These are phyloP conservation scores for Arctium minus DNA, from an alignment of 129 eudicot species.

Conservation along the genomic window DNA sequence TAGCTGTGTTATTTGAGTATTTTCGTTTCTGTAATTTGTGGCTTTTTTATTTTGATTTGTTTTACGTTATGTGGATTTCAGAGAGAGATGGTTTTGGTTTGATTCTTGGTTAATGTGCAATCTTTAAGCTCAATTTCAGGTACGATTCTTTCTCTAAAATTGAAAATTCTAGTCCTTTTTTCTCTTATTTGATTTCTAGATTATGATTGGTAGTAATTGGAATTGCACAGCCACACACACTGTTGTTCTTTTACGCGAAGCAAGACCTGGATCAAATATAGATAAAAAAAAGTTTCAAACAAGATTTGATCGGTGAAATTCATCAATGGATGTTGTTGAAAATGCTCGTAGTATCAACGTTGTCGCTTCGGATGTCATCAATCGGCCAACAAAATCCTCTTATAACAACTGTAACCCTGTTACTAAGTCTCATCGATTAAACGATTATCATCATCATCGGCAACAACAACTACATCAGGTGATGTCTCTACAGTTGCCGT, in stretches of 20 bases:
- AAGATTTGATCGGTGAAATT: constrained; percentile 13
- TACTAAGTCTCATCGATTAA: constrained; percentile 13
- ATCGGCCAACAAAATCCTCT: constrained; percentile 18
- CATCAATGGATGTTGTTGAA: constrained; percentile 19
- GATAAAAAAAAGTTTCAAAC: neutral
- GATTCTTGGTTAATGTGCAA: constrained; percentile 27
- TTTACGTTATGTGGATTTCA: neutral
- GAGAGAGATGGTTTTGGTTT: constrained; percentile 18
- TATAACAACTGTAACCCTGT: neutral
- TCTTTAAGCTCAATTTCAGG: constrained; percentile 28
- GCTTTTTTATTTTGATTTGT: constrained; percentile 13
- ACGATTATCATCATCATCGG: constrained; percentile 18
- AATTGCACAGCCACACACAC: constrained; percentile 2
- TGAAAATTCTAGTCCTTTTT: constrained; percentile 9
- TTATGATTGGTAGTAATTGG: constrained; percentile 12
- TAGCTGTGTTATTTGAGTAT: too few relatives aligned
- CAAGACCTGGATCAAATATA: constrained; percentile 15
- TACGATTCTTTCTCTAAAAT: constrained; percentile 19
- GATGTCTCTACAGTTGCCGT: constrained; percentile 8
- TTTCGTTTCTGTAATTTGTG: constrained; percentile 3
- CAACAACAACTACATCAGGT: constrained; percentile 16
- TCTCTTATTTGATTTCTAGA: constrained; percentile 4
- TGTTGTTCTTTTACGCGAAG: neutral
- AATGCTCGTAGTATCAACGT: constrained; percentile 11
- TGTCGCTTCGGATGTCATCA: constrained; percentile 19